phyloP scores from a whole-genome alignment of 2,329 filamentous ascomycete genomes.

The Botrytis aclada region DNA sequence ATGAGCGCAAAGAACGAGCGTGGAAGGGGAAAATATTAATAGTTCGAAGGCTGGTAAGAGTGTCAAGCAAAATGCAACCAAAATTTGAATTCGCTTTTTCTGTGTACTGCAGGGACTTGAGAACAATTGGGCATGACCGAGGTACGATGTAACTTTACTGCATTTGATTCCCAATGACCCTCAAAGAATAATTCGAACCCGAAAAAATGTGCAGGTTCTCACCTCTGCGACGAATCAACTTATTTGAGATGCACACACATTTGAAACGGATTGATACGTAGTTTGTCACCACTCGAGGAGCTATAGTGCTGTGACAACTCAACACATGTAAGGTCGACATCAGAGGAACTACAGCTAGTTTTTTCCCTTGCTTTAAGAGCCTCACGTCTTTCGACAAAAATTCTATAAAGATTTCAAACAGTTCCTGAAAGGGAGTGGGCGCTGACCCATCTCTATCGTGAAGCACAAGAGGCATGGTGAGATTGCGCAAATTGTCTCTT shows the following conservation, averaged over 20 bases:
- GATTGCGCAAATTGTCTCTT: neutral
- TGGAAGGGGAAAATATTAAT: neutral
- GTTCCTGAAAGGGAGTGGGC: neutral
- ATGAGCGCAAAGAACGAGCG: neutral
- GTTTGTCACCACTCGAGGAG: neutral
- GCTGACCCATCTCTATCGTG: neutral
- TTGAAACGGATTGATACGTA: neutral
- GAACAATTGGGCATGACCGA: neutral
- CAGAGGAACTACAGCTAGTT: neutral
- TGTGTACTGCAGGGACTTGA: neutral
- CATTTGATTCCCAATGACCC: neutral
- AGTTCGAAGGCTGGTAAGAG: neutral
- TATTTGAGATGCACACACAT: neutral
- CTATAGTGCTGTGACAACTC: neutral
- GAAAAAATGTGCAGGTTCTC: neutral
- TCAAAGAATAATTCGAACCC: neutral
- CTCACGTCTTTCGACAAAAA: neutral
- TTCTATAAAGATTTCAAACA: neutral
- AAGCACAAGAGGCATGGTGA: too few relatives aligned
- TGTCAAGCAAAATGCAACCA: neutral
- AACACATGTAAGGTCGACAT: neutral
- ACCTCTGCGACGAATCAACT: neutral
- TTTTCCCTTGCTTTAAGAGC: neutral
- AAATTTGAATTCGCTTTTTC: neutral
- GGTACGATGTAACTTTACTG: neutral